Base-by-base conservation (phyloP, 352 stramenopile genomes). In the Globisporangium cederbergense region DNA sequence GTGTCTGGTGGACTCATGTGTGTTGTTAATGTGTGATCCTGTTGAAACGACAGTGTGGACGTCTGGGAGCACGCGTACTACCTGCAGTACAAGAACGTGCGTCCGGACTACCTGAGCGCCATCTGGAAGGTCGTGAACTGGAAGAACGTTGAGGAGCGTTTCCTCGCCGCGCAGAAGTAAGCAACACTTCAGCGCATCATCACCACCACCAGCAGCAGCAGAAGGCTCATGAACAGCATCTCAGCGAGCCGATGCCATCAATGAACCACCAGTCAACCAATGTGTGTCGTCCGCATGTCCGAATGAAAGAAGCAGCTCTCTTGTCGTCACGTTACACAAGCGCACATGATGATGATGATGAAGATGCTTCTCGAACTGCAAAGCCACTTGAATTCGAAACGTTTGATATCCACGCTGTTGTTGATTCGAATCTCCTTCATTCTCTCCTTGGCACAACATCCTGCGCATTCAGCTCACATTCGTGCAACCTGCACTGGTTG, bases 41-140 rank as follows among this genome's bases (percentile, higher is more conserved):
- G 11, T 71, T 38, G 46, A 25, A 36, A 9, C 32, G 32, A 50
- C 34, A 83, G 97, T 58, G 98, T 99, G 74, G 97, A 99, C 74
- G 96, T 99, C 60, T 99, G 97, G 97, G 96, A 99, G 73, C 86
- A 94, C 76, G 93, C 94, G 36, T 98, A 98, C 78, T 98, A 98
- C 85, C 76, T 98, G 43, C 88, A 98, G 77, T 98, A 98, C 79
- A 97, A 97, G 72, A 98, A 98, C 79, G 92, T 98, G 25, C 81
- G 93, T 55, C 91, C 94, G 3, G 91, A 96, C 80, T 98, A 98
- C 80, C 84, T 98, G 38, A 98, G 93, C 66, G 81, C 83, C 43
- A 96, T 98, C 67, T 98, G 90, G 86, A 83, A 98, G 66, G 83
- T 98, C 62, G 88, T 98, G 67, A 96, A 99, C 85, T 99, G 96